Conservation (phyloP, 164 flowering plant genomes). For the Macadamia integrifolia region DNA sequence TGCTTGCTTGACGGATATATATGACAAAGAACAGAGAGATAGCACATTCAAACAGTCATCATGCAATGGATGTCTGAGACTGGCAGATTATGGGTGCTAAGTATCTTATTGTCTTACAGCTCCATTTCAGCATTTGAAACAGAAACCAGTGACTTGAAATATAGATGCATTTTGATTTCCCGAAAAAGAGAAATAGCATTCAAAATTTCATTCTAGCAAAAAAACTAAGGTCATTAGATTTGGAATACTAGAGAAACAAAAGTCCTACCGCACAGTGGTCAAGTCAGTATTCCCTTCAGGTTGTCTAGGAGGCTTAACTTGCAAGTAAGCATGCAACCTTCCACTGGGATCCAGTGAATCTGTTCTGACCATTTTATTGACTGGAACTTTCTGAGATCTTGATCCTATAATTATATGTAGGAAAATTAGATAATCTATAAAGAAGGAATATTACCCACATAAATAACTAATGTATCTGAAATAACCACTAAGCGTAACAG, state of each 20-base stretch:
- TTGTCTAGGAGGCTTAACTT: conserved; percentile 32
- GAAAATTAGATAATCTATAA: not conserved
- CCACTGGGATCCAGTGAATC: conserved; percentile 89
- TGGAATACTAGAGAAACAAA: not conserved
- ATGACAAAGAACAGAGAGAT: too few relatives aligned
- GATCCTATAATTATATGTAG: conserved; percentile 22
- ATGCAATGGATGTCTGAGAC: too few relatives aligned
- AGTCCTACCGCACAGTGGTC: conserved; percentile 60
- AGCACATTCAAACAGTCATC: too few relatives aligned
- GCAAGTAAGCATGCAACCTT: conserved; percentile 88
- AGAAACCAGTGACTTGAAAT: too few relatives aligned
- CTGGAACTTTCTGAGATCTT: conserved; percentile 70
- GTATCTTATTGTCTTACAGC: too few relatives aligned
- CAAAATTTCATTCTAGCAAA: too few relatives aligned
- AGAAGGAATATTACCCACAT: not conserved
- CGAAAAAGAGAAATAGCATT: too few relatives aligned
- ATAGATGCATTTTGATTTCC: too few relatives aligned
- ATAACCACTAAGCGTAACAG: not conserved
- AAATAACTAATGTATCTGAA: not conserved
- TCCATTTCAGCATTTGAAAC: too few relatives aligned
- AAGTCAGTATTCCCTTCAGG: conserved; percentile 39
- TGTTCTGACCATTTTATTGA: conserved; percentile 80
- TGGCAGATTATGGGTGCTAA: too few relatives aligned
- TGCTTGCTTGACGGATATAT: too few relatives aligned
- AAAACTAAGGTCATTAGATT: not conserved